Evolutionary conservation across 2,329 filamentous ascomycete genomes (phyloP), one percentile per base, ranked within the genome.

Genomic region (Tolypocladium cylindrosporum): DNA sequence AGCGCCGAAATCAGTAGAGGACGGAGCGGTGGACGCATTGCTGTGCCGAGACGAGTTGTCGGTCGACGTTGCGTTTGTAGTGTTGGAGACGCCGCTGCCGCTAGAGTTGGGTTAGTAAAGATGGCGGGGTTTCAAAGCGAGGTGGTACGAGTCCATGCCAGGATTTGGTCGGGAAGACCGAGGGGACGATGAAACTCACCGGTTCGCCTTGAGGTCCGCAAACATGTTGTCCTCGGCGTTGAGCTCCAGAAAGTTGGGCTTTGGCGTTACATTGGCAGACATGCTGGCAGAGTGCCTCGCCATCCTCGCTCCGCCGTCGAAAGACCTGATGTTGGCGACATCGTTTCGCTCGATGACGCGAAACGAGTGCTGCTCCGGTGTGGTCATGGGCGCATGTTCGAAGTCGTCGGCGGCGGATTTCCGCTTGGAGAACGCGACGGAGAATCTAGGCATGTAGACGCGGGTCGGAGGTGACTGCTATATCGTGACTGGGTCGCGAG

Each of bases 11-110:
- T 75, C 81, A 55, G 81, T 77, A 4, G 82, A 84, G 3, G 82
- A 85, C 14, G 82, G 81, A 41, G 82, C 75, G 42, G 82, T 85
- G n/a, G 82, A 85, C 56, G 77, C 79, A 69, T 83, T 83, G 69
- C 82, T 85, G 67, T 85, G 80, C 66, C 82, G 79, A 55, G 82
- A 85, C 40, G 82, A 85, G 64, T 80, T 81, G 69, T 85, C 82
- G 62, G 78, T 80, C 56, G 80, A 83, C 55, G 77, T 77, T 60
- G 80, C 80, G 70, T 84, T 82, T 59, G 82, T 85, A 42, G 79
- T 83, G 68, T 83, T 84, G 64, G 82, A 84, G 50, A 81, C 79
- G 63, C 80, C 81, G 72, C 81, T 84, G 69, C 79, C 80, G 66
- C 80, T 84, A 68, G 64, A 67, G 62, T 67, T 67, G 68, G 70